Conservation (phyloP, 1,284 basidiomycete species). For the Moesziomyces parantarcticus region DNA sequence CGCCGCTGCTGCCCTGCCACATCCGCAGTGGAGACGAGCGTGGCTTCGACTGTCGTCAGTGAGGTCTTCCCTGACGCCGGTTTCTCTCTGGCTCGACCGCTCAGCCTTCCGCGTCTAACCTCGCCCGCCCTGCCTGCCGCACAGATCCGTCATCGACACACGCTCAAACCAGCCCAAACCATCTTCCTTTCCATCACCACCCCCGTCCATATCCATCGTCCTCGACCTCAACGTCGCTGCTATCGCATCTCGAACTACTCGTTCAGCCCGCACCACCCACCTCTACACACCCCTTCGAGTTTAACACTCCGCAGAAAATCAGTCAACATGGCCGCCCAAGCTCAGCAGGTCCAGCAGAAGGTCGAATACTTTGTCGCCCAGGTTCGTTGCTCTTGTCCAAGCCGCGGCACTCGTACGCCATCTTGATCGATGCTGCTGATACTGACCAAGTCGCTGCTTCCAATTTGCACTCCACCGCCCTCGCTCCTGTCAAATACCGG, state of each 20-base stretch:
- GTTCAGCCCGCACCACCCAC: not conserved
- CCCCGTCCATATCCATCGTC: not conserved
- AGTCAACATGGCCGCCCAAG: constrained; percentile 60
- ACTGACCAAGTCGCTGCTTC: constrained; percentile 2
- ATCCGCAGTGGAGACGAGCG: not conserved
- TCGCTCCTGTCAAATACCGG: too few relatives aligned
- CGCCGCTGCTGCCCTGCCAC: too few relatives aligned
- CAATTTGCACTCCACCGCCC: too few relatives aligned
- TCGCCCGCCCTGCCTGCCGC: too few relatives aligned
- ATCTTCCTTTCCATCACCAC: constrained; percentile 5
- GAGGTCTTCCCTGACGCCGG: not conserved
- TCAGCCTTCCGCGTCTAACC: not conserved
- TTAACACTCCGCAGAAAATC: constrained; percentile 2
- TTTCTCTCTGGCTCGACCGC: too few relatives aligned
- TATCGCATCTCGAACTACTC: not conserved
- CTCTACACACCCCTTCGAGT: constrained; percentile 3
- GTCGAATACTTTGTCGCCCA: constrained; percentile 65
- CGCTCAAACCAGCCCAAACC: not conserved
- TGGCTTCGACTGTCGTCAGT: not conserved
- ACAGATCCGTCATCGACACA: not conserved
- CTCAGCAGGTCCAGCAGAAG: constrained; percentile 64
- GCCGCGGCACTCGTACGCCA: not conserved
- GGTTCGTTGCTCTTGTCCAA: constrained; percentile 42
- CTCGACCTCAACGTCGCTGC: constrained; percentile 17
- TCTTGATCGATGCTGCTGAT: not conserved